Evolutionary conservation across 192 early-diverging fungal species (phyloP), one percentile per base, ranked within the genome.

Genomic region (Mycoemilia scoparia): DNA sequence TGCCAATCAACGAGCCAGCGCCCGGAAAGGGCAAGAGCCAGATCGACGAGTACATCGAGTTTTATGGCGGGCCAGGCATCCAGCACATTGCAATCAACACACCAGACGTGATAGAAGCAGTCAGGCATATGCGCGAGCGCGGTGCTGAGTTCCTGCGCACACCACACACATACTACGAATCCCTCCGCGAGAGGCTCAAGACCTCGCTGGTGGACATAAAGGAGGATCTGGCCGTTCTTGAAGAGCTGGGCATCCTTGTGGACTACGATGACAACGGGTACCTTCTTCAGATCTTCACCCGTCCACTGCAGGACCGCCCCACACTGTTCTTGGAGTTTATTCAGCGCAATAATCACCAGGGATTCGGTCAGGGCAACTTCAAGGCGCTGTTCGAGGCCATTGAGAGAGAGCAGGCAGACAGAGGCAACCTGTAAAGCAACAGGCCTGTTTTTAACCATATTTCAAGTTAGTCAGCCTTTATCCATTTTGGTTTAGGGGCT

Each of bases 1-100:
- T 93, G 76, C 89, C 89, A 35, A 84, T 97, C 60, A 93, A 93
- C 54, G 92, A 97, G 67, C 92, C 92, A 4, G 92, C 92, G 8
- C 34, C 57, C 37, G 92, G 92, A 5, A 73, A 78, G 50, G 85
- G 82, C 60, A 93, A 90, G 66, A 86, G 82, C 21, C 89, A 97
- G 71, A 92, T 93, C 42, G 79, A 93, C 45, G 51, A 66, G 40
- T 65, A 60, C 32, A 55, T 65, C 25, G 62, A 65, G 44, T 65
- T 56, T 16, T 56, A 65, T 32, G 71, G 69, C 38, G 73, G 79
- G 15, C 73, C 80, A 19, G 79, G 82, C 40, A 74, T 84, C 49
- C 80, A 86, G 57, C 92, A 95, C 60, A 92, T 97, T 64, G 92
- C 92, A 26, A 66, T 97, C 36, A 72, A 79, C 59, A 91, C 86